phyloP scores from a whole-genome alignment of 768 basidiomycete species.

The Psilocybe cubensis region DNA sequence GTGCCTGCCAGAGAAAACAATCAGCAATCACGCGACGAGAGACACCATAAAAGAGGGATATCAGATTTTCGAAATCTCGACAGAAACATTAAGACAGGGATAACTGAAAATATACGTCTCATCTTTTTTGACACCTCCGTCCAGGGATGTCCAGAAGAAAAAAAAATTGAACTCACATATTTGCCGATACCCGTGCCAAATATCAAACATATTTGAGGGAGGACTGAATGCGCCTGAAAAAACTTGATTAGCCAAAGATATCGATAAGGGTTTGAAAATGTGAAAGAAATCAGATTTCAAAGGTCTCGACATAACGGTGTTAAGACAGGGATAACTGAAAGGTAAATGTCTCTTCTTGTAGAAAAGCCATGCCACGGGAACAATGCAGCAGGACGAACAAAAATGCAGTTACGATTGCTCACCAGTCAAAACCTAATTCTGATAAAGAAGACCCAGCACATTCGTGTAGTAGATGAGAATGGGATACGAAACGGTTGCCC shows the following conservation, averaged over 20 bases:
- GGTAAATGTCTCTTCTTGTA: conserved; percentile 43
- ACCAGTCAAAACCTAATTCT: neutral
- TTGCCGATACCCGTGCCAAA: neutral
- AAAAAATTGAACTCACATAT: neutral
- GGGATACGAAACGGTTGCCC: no score
- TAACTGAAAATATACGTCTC: conserved; percentile 36
- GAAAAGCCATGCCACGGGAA: neutral
- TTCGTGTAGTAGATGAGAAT: no score
- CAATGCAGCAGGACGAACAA: neutral
- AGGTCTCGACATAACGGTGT: conserved; percentile 59
- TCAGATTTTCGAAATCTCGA: conserved; percentile 41
- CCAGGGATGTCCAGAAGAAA: neutral
- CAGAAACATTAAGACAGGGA: conserved; percentile 37
- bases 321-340: conserved; percentile 82
- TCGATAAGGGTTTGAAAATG: no score
- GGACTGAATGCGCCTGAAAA: neutral
- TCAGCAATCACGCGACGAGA: neutral
- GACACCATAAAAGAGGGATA: conserved; percentile 1
- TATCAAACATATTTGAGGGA: neutral
- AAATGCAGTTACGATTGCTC: conserved; percentile 3
- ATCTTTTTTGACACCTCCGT: conserved; percentile 20
- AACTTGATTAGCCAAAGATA: neutral
- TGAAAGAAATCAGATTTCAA: conserved; percentile 38
- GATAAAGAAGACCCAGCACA: no score
- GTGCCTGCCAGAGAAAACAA: neutral